Conservation (phyloP, 1,284 basidiomycete species). For the Rhodotorula sp. region DNA sequence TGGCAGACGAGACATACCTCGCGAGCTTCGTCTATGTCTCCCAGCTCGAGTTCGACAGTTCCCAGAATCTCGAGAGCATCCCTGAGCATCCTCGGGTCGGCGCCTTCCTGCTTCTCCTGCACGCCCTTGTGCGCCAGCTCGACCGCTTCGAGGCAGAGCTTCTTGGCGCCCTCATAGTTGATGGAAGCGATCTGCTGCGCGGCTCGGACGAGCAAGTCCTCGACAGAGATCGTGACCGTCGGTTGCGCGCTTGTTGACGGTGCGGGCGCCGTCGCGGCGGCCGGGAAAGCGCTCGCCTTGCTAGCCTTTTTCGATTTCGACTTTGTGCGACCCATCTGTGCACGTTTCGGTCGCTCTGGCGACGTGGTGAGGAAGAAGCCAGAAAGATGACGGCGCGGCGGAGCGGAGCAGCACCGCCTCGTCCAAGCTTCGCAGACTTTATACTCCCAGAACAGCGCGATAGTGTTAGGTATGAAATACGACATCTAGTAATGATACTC, state of each 20-base stretch:
- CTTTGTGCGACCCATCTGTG: conserved; percentile 44
- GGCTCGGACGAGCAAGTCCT: conserved; percentile 67
- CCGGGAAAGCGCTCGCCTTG: conserved; percentile 42
- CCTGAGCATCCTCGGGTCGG: conserved; percentile 51
- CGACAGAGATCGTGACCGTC: conserved; percentile 46
- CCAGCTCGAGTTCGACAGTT: conserved; percentile 58
- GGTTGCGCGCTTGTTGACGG: conserved; percentile 7
- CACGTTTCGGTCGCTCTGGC: no score
- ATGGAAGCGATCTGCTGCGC: conserved; percentile 75
- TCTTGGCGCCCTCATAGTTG: conserved; percentile 75
- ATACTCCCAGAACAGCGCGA: not conserved
- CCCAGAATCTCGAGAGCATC: conserved; percentile 44
- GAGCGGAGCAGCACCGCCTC: not conserved
- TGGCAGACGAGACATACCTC: conserved; percentile 60
- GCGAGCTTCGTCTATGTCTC: conserved; percentile 64
- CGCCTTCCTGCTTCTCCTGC: conserved; percentile 55
- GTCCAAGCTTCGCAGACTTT: not conserved
- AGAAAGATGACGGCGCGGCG: no score
- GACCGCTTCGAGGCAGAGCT: conserved; percentile 69
- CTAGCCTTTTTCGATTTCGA: conserved; percentile 45
- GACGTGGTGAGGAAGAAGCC: not conserved
- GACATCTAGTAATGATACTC: not conserved
- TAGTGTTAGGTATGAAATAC: not conserved
- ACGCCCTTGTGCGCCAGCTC: conserved; percentile 55
- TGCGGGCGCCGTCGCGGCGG: conserved; percentile 37